Evolutionary conservation across 202 grass and related monocot species (phyloP).

Genomic region (Zizania palustris): DNA sequence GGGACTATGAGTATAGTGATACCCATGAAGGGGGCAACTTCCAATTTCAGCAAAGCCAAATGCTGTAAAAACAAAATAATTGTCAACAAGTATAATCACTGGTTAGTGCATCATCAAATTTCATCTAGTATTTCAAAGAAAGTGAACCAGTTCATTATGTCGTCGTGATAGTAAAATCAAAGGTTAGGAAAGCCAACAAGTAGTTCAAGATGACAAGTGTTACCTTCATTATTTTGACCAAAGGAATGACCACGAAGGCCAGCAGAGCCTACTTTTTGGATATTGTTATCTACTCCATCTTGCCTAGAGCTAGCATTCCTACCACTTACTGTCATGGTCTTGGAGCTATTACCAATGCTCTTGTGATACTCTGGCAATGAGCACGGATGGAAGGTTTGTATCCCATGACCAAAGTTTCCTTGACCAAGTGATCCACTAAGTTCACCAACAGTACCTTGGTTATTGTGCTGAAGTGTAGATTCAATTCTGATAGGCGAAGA

Average conservation of each 20-base stretch:
- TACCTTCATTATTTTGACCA: constrained; percentile 56
- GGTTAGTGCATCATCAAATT: constrained; percentile 4
- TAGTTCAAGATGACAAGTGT: background rate
- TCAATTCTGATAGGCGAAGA: constrained; percentile 60
- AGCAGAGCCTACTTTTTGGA: constrained; percentile 43
- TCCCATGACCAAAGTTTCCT: constrained; percentile 47
- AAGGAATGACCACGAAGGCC: constrained; percentile 51
- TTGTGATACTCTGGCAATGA: constrained; percentile 54
- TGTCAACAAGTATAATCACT: background rate
- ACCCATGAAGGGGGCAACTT: constrained; percentile 53
- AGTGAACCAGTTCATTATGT: background rate
- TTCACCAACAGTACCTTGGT: constrained; percentile 41
- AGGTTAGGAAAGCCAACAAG: constrained; percentile 10
- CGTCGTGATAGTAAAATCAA: constrained; percentile 8
- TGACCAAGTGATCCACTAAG: constrained; percentile 52
- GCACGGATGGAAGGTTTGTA: constrained; percentile 51
- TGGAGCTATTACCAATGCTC: constrained; percentile 49
- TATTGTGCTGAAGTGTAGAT: constrained; percentile 43
- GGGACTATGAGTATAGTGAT: constrained; percentile 50
- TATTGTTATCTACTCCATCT: constrained; percentile 50
- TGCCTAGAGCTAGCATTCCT: constrained; percentile 46
- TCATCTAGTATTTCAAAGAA: background rate
- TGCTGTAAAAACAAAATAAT: constrained; percentile 47
- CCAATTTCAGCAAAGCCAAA: constrained; percentile 53
- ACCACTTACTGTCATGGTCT: constrained; percentile 43